Percentiles rank a stretch among this genome's conserved stretches.
These are phyloP conservation scores for Willaertia magna DNA, from an alignment of 208 protist genomes.

Conservation along the genomic window DNA sequence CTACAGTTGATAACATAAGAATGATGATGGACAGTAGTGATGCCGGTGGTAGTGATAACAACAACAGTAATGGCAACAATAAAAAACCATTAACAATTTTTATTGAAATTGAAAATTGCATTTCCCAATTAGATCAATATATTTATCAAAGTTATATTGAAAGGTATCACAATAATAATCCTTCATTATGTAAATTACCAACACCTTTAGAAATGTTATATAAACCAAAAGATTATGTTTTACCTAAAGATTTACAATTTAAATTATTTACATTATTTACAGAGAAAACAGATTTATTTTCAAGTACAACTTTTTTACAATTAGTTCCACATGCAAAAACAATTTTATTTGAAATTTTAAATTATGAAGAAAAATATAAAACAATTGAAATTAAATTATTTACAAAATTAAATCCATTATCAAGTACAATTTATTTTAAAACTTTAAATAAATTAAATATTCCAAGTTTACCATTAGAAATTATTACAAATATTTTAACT, in stretches of 20 bases:
- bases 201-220: neutral
- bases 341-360: neutral
- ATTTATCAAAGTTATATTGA: neutral
- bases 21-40: too few relatives aligned
- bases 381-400: neutral
- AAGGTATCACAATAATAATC: neutral
- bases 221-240: neutral
- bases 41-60: too few relatives aligned
- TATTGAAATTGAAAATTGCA: neutral
- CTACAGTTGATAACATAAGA: too few relatives aligned
- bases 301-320: neutral
- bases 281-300: neutral
- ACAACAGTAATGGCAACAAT: too few relatives aligned
- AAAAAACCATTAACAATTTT: neutral
- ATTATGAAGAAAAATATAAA: neutral
- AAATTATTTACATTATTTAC: neutral
- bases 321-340: neutral
- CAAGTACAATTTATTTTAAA: neutral
- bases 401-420: neutral
- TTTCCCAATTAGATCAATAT: neutral
- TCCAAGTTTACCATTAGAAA: neutral
- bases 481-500: neutral
- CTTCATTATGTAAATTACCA: neutral
- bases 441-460: too few relatives aligned
- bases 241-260: neutral